A percentile compares a stretch with the other conserved stretches of the same genome.
Evolutionary conservation across 805 yeast species (phyloP).

Genomic region (Schizosaccharomyces japonicus): DNA sequence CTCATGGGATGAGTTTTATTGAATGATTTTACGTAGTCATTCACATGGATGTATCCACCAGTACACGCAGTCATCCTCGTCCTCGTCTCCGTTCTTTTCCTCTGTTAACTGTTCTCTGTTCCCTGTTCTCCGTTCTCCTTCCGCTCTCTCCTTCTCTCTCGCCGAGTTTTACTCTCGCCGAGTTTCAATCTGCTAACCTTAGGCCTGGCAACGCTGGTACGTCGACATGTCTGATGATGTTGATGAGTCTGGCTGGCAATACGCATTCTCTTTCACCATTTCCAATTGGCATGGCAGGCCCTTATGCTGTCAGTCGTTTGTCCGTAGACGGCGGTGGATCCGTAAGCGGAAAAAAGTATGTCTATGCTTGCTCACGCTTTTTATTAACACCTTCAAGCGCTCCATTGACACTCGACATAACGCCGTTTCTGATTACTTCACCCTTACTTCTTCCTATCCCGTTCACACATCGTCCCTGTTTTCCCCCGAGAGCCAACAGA

Average conservation of each 20-base stretch:
- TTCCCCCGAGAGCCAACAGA: not conserved
- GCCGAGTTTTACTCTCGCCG: too few relatives aligned
- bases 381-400: too few relatives aligned
- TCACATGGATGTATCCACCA: too few relatives aligned
- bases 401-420: not conserved
- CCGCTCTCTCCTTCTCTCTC: too few relatives aligned
- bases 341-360: constrained; percentile 14
- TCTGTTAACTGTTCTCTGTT: too few relatives aligned
- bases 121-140: too few relatives aligned
- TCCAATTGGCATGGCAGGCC: constrained; percentile 38
- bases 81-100: too few relatives aligned
- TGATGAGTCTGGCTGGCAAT: constrained; percentile 73
- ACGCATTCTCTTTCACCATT: constrained; percentile 28
- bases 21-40: too few relatives aligned
- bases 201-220: constrained; percentile 42
- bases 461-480: not conserved
- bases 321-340: constrained; percentile 45
- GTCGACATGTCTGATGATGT: constrained; percentile 44
- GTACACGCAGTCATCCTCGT: too few relatives aligned
- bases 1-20: too few relatives aligned
- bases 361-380: too few relatives aligned
- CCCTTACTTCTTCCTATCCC: not conserved
- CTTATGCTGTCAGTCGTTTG: constrained; percentile 32
- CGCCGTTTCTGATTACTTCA: not conserved
- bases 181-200: too few relatives aligned